Percentiles rank a stretch among this genome's conserved stretches.
Conservation (phyloP, 495 filamentous ascomycete genomes). For the Penicillium argentinense region DNA sequence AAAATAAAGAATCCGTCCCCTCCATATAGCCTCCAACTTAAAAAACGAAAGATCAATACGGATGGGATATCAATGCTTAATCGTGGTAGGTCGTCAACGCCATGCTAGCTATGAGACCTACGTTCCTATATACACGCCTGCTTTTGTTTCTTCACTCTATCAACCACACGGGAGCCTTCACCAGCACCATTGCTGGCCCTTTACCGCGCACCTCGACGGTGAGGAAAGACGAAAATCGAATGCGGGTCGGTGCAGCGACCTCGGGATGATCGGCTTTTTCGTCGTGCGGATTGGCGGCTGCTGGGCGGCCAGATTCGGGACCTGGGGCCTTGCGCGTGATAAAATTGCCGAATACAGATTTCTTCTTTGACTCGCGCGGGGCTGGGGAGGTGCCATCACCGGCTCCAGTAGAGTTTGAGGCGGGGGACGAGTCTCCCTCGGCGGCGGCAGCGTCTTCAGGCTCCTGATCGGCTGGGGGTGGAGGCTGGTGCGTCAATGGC, state of each 20-base stretch:
- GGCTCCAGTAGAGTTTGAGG: slow-evolving; percentile 24
- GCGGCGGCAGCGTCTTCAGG: slow-evolving; percentile 24
- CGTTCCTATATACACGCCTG: background rate
- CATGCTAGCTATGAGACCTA: slow-evolving; percentile 6
- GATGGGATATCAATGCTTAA: slow-evolving; percentile 24
- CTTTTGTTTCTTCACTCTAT: slow-evolving; percentile 34
- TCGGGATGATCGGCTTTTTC: slow-evolving; percentile 16
- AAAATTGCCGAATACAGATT: slow-evolving; percentile 51
- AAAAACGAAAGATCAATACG: slow-evolving; percentile 7
- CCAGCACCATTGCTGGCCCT: slow-evolving; percentile 66
- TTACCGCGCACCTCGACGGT: slow-evolving; percentile 74
- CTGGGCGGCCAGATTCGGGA: slow-evolving; percentile 7
- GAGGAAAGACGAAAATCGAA: slow-evolving; percentile 83
- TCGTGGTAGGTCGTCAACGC: slow-evolving; percentile 15
- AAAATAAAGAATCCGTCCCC: background rate
- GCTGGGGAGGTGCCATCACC: slow-evolving; percentile 29
- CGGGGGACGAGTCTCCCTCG: slow-evolving; percentile 40
- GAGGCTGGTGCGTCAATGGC: slow-evolving; percentile 58
- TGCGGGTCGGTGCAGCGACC: slow-evolving; percentile 28
- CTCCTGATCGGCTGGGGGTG: slow-evolving; percentile 22
- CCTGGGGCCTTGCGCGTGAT: slow-evolving; percentile 39
- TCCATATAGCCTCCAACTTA: background rate
- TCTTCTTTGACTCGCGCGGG: slow-evolving; percentile 15
- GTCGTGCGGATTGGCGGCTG: slow-evolving; percentile 5
- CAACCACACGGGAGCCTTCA: slow-evolving; percentile 89